A percentile compares a stretch with the other conserved stretches of the same genome.
These are phyloP conservation scores for Fragaria ananassa DNA, from an alignment of 306 rosid genomes.

Conservation along the genomic window DNA sequence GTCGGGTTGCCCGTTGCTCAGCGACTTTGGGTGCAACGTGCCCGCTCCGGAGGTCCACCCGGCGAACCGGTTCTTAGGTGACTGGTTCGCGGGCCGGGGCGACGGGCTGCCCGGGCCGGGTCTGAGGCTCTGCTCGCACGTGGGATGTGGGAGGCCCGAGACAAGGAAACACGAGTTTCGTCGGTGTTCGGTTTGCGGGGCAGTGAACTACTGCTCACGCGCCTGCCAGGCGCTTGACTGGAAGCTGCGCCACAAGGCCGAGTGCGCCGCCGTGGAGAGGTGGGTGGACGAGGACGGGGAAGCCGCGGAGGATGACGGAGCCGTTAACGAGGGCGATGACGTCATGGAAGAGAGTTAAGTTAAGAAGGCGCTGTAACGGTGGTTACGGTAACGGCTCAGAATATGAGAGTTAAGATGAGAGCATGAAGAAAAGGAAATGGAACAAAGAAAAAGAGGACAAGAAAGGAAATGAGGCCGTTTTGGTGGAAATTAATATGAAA, in stretches of 20 bases:
- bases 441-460: not conserved
- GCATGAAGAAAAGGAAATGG: not conserved
- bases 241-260: conserved; percentile 83
- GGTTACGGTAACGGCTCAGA: conserved; percentile 19
- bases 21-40: conserved; percentile 87
- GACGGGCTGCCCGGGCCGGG: conserved; percentile 42
- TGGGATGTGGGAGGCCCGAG: conserved; percentile 88
- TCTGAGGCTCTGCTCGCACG: conserved; percentile 69
- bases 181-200: conserved; percentile 85
- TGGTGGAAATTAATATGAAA: conserved; percentile 16
- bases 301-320: conserved; percentile 39
- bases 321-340: conserved; percentile 28
- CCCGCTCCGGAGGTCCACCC: conserved; percentile 81
- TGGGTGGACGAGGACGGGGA: conserved; percentile 65
- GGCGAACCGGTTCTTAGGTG: conserved; percentile 58
- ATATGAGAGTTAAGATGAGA: conserved; percentile 1
- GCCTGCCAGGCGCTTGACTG: conserved; percentile 97
- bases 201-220: conserved; percentile 86
- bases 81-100: conserved; percentile 52
- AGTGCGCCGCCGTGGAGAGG: conserved; percentile 66
- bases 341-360: conserved; percentile 39
- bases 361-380: not conserved
- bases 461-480: conserved; percentile 33
- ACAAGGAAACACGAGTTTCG: conserved; percentile 82
- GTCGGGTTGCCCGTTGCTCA: conserved; percentile 63